A percentile compares a stretch with the other conserved stretches of the same genome.
Evolutionary conservation across 805 yeast species (phyloP).

Genomic region (Wickerhamomyces mucosus): DNA sequence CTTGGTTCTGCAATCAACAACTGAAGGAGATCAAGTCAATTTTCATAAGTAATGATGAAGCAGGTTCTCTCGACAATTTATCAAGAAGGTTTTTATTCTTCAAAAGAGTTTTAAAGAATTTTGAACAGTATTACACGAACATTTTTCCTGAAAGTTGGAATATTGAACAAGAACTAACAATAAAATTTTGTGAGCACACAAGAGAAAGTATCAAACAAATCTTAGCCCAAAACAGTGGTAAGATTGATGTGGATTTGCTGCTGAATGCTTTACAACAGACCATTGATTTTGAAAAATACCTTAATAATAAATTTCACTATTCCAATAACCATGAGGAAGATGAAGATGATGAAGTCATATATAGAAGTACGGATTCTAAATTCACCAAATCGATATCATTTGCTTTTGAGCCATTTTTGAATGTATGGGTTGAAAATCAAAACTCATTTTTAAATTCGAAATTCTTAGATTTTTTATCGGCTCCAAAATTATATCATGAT

Average conservation of each 20-base stretch:
- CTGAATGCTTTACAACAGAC: slow-evolving; percentile 66
- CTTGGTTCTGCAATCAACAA: slow-evolving; percentile 64
- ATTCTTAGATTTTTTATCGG: slow-evolving; percentile 53
- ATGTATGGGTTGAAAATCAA: slow-evolving; percentile 82
- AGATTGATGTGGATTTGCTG: slow-evolving; percentile 52
- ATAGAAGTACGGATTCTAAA: slow-evolving; percentile 11
- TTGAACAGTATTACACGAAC: slow-evolving; percentile 39
- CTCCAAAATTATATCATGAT: slow-evolving; percentile 37
- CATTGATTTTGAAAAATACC: slow-evolving; percentile 70
- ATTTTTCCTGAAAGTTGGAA: slow-evolving; percentile 70
- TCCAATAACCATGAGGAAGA: slow-evolving; percentile 24
- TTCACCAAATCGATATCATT: slow-evolving; percentile 41
- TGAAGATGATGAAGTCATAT: slow-evolving; percentile 12
- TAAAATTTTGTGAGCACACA: slow-evolving; percentile 59
- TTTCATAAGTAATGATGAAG: slow-evolving; percentile 78
- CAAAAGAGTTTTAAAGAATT: slow-evolving; percentile 54
- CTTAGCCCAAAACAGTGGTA: slow-evolving; percentile 31
- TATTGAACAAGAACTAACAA: slow-evolving; percentile 51
- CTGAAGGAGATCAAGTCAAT: slow-evolving; percentile 68
- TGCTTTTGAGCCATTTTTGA: slow-evolving; percentile 78
- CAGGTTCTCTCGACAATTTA: slow-evolving; percentile 86
- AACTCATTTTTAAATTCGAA: slow-evolving; percentile 53
- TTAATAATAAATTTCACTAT: slow-evolving; percentile 54
- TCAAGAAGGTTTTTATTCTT: slow-evolving; percentile 75
- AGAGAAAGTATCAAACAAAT: slow-evolving; percentile 53